Base-by-base conservation (phyloP, 805 yeast species). In the Gaillardinia entomophila region DNA sequence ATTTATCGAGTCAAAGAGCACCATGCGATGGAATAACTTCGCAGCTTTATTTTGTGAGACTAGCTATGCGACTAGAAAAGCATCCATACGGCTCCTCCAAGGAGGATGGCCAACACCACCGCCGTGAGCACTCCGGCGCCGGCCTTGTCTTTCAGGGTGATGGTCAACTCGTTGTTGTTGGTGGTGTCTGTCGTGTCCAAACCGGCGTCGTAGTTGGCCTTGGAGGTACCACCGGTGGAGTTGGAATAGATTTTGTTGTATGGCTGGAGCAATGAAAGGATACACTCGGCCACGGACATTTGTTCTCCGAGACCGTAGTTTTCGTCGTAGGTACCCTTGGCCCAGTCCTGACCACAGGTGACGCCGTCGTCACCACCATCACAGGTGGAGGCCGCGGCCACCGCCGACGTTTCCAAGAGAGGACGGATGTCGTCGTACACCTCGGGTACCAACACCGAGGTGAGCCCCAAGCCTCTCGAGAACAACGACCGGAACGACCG, bases 91-190 rank as follows among this genome's bases (percentile, higher is more conserved):
- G 83, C 71, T 16, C 88, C 77, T 24, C 79, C 86, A 14, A 79
- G 53, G 16, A 87, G 46, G 3, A 68, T 52, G 2, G 75, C 74
- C 41, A 86, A 55, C 1, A 82, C 78, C 4, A 86, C 56, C 0
- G 89, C 94, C 0, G 98, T 90, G 27, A 86, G 56, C 15, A 89
- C 65, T 30, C 94, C 95, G 1, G 97, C 96, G 31, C 97, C 97
- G 2, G 87, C 96, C 46, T 71, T 74, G 36, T 53, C 58, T 38
- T 74, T 77, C 0, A 64, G 55, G 1, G 76, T 63, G 27, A 88
- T 75, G 1, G 54, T 60, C 30, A 80, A 54, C 28, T 49, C 52
- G 43, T 74, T 69, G 26, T 37, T 34, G 37, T 70, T 69, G 20
- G 62, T 54, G 4, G 62, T 42, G 12, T 68, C 59, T 22, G 43